Evolutionary conservation across 352 stramenopile species (phyloP), one percentile per base, ranked within the genome.

Genomic region (Pythium myriotylum): DNA sequence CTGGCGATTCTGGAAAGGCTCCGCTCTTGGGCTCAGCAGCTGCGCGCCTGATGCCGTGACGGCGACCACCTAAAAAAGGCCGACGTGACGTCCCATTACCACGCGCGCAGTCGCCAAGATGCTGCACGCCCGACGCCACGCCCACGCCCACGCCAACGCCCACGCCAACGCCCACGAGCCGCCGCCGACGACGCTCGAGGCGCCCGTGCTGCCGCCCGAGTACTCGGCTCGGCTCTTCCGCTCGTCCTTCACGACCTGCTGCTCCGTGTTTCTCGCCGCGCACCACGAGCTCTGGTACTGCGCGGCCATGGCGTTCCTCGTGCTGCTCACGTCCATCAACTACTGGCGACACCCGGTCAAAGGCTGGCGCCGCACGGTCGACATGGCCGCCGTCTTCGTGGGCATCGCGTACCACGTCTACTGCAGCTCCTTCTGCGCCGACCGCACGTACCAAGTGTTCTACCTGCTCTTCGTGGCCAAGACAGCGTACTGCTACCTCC

Each of bases 291-390:
- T 92, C 40, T 94, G 81, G 80, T 70, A 59, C 35, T 94, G 84
- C 65, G 76, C 80, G 1, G 68, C 68, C 17, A 67, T 86, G 58
- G 79, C 82, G 55, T 70, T 89, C 26, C 53, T 92, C 42, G 82
- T 94, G 58, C 72, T 92, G 48, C 67, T 90, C 57, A 93, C 84
- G 65, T 93, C 84, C 62, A 74, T 94, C 72, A 92, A 94, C 76
- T 94, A 91, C 69, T 94, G 82, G 84, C 84, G 82, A 33, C 53
- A 90, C 45, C 84, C 84, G 4, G 73, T 89, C 19, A 62, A 68
- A n/a, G 82, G 84, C 63, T 94, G 84, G 84, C 84, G 84, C 8
- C 84, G 82, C 59, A 82, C 72, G 0, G 54, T 76, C 56, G 84
- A 94, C 70, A 91, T 91, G 77, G 67, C 67, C 5, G 72, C 80